Conservation (phyloP, 495 filamentous ascomycete species). For the Penicillium diatomitis region DNA sequence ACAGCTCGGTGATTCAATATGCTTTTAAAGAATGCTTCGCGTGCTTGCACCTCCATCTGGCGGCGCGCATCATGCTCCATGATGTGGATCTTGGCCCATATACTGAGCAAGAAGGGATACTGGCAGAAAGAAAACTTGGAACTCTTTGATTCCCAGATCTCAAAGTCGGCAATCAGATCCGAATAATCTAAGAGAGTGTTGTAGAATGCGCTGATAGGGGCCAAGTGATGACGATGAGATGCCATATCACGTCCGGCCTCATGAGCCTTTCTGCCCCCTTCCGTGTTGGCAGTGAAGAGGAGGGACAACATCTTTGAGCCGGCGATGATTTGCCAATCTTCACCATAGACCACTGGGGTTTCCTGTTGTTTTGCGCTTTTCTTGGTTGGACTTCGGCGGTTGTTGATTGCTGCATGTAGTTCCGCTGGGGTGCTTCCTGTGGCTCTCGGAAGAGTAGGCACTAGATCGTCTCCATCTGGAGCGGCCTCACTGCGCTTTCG, state of each 20-base stretch:
- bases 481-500: constrained; percentile 50
- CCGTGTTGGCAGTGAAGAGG: constrained; percentile 71
- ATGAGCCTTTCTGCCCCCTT: constrained; percentile 24
- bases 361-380: constrained; percentile 30
- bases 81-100: constrained; percentile 89
- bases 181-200: constrained; percentile 77
- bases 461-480: constrained; percentile 51
- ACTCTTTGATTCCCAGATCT: constrained; percentile 71
- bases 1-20: constrained; percentile 65
- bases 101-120: constrained; percentile 88
- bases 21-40: constrained; percentile 87
- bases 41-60: constrained; percentile 85
- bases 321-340: constrained; percentile 88
- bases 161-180: constrained; percentile 81
- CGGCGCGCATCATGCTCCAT: constrained; percentile 82
- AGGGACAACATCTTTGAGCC: constrained; percentile 74
- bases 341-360: constrained; percentile 56
- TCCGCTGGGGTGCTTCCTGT: constrained; percentile 56
- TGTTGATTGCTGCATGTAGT: constrained; percentile 76
- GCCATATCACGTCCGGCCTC: constrained; percentile 11
- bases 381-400: constrained; percentile 43
- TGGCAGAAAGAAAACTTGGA: constrained; percentile 85
- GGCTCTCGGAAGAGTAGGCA: constrained; percentile 59
- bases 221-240: constrained; percentile 30
- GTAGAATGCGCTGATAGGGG: constrained; percentile 81